These are phyloP conservation scores for Gossypium lobatum DNA, from an alignment of 441 rosid genomes.

Conservation along the genomic window DNA sequence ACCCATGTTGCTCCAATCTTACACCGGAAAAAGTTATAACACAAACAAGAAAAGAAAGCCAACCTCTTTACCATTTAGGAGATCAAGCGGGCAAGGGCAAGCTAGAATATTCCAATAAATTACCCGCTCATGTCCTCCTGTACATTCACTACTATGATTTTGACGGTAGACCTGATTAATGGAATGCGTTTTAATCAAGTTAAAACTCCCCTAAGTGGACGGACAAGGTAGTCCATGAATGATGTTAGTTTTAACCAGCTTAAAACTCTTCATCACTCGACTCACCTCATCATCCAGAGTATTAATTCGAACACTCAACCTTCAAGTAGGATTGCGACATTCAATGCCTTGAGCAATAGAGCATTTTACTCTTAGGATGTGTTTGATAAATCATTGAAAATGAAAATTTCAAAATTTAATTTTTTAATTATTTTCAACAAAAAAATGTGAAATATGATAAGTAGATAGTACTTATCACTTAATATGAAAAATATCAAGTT, in stretches of 20 bases:
- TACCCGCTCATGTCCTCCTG: background rate
- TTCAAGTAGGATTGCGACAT: background rate
- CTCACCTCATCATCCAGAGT: background rate
- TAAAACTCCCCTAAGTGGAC: background rate
- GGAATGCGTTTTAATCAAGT: background rate
- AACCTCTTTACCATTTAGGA: background rate
- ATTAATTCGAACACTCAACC: background rate
- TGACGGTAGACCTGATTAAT: background rate
- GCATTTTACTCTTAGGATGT: no score
- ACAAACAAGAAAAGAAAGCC: background rate
- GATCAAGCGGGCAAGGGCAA: background rate
- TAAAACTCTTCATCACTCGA: background rate
- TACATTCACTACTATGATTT: background rate
- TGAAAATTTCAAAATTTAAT: no score
- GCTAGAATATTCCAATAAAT: background rate
- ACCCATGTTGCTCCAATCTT: background rate
- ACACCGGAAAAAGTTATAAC: background rate
- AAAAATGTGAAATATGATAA: no score
- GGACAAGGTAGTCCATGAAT: background rate
- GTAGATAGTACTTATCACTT: no score
- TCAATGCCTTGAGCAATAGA: background rate
- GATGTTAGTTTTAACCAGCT: background rate
- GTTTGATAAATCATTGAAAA: no score
- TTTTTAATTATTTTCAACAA: no score
- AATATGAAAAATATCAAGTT: no score